These are phyloP conservation scores for Ophiostoma australiae DNA, from an alignment of 2,329 filamentous ascomycete genomes.

Conservation along the genomic window DNA sequence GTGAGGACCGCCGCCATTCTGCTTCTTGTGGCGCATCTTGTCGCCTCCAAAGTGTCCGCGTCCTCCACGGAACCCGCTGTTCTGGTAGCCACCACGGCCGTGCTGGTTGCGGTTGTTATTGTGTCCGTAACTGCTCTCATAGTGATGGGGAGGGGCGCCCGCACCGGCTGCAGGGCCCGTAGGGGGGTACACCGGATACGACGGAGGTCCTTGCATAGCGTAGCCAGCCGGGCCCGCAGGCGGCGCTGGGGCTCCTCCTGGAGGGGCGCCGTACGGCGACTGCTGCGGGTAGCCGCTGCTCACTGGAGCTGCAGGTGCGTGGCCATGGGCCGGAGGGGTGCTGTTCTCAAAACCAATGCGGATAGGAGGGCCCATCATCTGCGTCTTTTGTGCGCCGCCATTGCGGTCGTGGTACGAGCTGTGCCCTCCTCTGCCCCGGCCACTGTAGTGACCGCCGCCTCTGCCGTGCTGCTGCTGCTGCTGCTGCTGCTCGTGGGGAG, in stretches of 20 bases:
- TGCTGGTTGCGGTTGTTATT: conserved; percentile 28
- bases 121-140: conserved; percentile 34
- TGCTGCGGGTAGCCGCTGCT: conserved; percentile 41
- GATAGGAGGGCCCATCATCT: conserved; percentile 51
- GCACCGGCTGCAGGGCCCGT: conserved; percentile 34
- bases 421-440: conserved; percentile 42
- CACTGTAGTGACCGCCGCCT: conserved; percentile 33
- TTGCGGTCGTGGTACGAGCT: conserved; percentile 40
- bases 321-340: conserved; percentile 37
- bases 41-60: conserved; percentile 39
- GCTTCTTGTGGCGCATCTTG: conserved; percentile 36
- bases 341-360: conserved; percentile 48
- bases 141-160: conserved; percentile 30
- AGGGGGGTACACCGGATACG: conserved; percentile 40
- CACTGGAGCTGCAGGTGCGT: conserved; percentile 39
- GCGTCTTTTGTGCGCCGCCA: conserved; percentile 30
- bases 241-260: conserved; percentile 26
- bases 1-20: conserved; percentile 12
- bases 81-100: conserved; percentile 39
- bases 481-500: conserved; percentile 34
- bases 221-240: conserved; percentile 32
- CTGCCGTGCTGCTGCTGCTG: conserved; percentile 36
- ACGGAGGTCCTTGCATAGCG: conserved; percentile 27
- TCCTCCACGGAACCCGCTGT: conserved; percentile 30
- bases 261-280: conserved; percentile 32